Percentiles rank a stretch among this genome's conserved stretches.
Conservation (phyloP, 2,329 filamentous ascomycete genomes). For the Fusarium pseudonygamai region DNA sequence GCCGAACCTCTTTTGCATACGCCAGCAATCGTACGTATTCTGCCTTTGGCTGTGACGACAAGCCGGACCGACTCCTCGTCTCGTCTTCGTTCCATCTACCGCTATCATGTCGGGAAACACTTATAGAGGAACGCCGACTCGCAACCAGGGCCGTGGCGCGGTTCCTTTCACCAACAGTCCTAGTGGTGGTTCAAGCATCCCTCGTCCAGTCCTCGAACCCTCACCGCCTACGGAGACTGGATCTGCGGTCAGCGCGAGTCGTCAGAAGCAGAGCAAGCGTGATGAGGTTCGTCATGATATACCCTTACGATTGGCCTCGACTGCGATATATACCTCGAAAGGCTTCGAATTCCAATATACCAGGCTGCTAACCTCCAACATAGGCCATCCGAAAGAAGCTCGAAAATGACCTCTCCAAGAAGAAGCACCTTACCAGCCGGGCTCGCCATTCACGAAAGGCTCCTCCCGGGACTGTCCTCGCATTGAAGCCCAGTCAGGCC, state of each 20-base stretch:
- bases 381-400: conserved; percentile 97
- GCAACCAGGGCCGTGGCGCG: conserved; percentile 65
- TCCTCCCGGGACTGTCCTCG: conserved; percentile 93
- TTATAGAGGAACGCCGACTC: conserved; percentile 75
- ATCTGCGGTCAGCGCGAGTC: conserved; percentile 88
- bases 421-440: conserved; percentile 82
- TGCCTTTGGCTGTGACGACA: conserved; percentile 22
- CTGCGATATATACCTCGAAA: conserved; percentile 27
- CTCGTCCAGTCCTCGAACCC: conserved; percentile 73
- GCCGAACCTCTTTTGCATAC: conserved; percentile 26
- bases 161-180: conserved; percentile 71
- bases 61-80: conserved; percentile 33
- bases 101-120: conserved; percentile 67
- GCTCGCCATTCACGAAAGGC: conserved; percentile 90
- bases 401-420: conserved; percentile 97
- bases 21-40: conserved; percentile 26
- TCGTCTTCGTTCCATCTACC: conserved; percentile 34
- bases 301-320: not conserved
- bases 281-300: conserved; percentile 81
- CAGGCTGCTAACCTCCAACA: conserved; percentile 31
- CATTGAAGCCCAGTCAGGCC: conserved; percentile 92
- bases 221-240: conserved; percentile 64
- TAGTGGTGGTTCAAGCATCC: conserved; percentile 69
- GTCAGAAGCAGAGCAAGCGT: conserved; percentile 95
- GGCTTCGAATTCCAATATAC: not conserved